Base-by-base conservation (phyloP, 2,329 filamentous ascomycete genomes). In the Pseudogymnoascus sp. region DNA sequence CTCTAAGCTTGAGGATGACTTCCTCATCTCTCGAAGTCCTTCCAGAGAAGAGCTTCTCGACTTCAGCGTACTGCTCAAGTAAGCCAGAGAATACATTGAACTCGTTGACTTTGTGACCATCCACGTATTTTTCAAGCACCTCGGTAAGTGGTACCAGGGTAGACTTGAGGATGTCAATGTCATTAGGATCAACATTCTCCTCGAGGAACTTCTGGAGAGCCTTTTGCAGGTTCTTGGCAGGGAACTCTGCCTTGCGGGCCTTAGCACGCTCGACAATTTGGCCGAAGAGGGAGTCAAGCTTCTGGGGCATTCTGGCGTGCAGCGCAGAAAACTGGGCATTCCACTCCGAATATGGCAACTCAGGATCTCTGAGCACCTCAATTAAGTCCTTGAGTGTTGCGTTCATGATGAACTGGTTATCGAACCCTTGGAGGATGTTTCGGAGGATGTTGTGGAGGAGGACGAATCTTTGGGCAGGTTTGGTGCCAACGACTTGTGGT, bases 401-500 rank as follows among this genome's bases (percentile, higher is more conserved):
- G 60, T 86, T 84, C 93, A 99, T 96, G 76, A 97, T 92, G 68
- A 97, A 88, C 69, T 96, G 93, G 83, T 99, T 99, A 78, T 99
- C 95, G 73, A 91, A 99, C 64, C 95, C 95, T 70, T 88, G 82
- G 14, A 99, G 84, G 68, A 99, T 97, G 77, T 97, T 93, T 72
- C 84, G 80, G 52, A 97, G 84, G 65, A 91, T 90, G 75, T 82
- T 87, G 77, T 87, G 84, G 23, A 96, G 83, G 64, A 93, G 82
- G 21, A 84, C 79, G 75, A 96, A 97, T 67, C 88, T 85, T 81
- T 99, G 95, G 21, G 93, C 87, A 23, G 95, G 89, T 83, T 99
- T 99, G 78, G 80, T 90, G 72, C 95, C 95, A 63, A 95, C 84
- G 41, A 97, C 84, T 67, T 95, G 89, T 35, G 95, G 93, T 62